These are phyloP conservation scores for Monilinia laxa DNA, from an alignment of 2,329 filamentous ascomycete genomes.

Conservation along the genomic window DNA sequence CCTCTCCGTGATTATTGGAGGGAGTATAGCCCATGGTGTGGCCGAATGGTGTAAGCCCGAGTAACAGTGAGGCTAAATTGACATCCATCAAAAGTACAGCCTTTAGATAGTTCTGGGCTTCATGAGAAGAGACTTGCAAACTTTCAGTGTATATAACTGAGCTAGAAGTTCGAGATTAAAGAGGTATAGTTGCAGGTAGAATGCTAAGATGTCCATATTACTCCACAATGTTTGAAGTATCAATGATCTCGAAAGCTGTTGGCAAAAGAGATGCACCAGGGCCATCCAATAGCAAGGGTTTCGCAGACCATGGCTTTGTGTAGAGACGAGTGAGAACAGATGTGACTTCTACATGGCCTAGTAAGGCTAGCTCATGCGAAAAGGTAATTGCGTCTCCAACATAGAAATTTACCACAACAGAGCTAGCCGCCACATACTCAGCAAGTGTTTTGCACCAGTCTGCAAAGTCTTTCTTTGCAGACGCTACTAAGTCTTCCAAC, in stretches of 20 bases:
- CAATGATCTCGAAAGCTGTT: neutral
- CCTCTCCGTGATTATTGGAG: neutral
- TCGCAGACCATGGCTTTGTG: neutral
- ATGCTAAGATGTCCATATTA: conserved; percentile 2
- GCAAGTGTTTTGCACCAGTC: neutral
- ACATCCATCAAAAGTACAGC: conserved; percentile 5
- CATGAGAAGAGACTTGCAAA: neutral
- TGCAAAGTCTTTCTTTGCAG: neutral
- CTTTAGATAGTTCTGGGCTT: neutral
- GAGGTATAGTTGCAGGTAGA: neutral
- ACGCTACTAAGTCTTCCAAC: neutral
- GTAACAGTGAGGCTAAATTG: neutral
- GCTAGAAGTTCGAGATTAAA: neutral
- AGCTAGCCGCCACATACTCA: neutral
- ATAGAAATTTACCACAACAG: neutral
- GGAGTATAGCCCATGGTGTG: conserved; percentile 6
- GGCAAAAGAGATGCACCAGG: neutral
- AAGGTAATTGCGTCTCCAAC: neutral
- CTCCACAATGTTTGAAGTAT: conserved; percentile 11
- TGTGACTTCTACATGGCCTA: neutral
- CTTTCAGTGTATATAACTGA: conserved; percentile 12
- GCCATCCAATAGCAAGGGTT: conserved; percentile 10
- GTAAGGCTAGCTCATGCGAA: neutral
- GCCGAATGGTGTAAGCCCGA: neutral
- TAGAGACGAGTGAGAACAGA: conserved; percentile 7